Conservation (phyloP, 129 eudicot genomes). For the Chrysanthemum makinoi region DNA sequence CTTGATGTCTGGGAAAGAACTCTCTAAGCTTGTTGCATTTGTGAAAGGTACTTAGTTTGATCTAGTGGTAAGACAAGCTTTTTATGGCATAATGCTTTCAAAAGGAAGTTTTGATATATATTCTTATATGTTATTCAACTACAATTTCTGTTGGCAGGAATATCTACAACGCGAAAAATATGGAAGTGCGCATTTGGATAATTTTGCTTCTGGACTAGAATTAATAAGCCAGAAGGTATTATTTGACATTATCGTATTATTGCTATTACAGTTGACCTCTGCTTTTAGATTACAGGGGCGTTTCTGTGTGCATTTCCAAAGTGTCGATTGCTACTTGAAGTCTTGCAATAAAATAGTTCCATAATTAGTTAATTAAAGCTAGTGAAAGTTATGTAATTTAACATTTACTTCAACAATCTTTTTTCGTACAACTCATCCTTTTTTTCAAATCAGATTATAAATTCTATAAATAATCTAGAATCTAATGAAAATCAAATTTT, state of each 20-base stretch:
- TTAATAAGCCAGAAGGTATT: conserved; percentile 92
- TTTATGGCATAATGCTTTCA: not conserved
- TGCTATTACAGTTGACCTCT: conserved; percentile 4
- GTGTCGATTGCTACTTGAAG: not conserved
- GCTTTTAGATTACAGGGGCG: not conserved
- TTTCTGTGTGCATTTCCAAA: not conserved
- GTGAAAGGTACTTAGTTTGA: conserved; percentile 99
- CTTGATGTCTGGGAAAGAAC: conserved; percentile 99
- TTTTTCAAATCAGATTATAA: not conserved
- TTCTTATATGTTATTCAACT: conserved; percentile 19
- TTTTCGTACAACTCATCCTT: not conserved
- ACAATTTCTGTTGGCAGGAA: conserved; percentile 53
- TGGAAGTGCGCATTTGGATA: conserved; percentile 95
- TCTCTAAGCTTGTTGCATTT: conserved; percentile 96
- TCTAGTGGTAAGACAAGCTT: conserved; percentile 69
- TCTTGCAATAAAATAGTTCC: not conserved
- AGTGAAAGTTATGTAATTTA: not conserved
- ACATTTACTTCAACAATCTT: not conserved
- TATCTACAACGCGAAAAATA: conserved; percentile 88
- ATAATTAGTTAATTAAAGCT: conserved; percentile 1
- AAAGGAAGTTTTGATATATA: not conserved
- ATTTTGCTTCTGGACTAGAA: conserved; percentile 96
- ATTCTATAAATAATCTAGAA: not conserved
- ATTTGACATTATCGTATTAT: conserved; percentile 7
- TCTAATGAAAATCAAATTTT: not conserved